Evolutionary conservation across 179 eudicot genomes (phyloP).

Genomic region (Vitellaria paradoxa): DNA sequence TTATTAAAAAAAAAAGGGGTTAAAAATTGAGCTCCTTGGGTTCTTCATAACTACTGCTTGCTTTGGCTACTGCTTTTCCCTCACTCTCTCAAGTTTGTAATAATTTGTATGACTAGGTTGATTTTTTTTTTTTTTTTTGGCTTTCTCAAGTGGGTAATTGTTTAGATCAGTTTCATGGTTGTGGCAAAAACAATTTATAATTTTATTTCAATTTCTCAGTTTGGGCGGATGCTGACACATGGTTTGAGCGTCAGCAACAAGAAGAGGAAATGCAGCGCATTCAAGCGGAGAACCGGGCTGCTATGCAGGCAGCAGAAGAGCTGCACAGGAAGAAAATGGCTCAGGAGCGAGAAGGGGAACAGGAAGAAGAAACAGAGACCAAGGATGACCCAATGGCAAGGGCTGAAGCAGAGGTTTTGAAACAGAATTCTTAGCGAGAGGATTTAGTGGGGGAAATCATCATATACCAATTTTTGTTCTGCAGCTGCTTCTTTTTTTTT

Average conservation of each 20-base stretch:
- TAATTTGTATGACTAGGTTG: neutral
- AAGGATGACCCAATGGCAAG: slow-evolving; percentile 69
- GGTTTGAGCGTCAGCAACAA: slow-evolving; percentile 95
- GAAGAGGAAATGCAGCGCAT: slow-evolving; percentile 90
- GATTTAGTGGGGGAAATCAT: neutral
- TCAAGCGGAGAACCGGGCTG: slow-evolving; percentile 73
- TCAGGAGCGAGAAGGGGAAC: slow-evolving; percentile 85
- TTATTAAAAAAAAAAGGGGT: too few species aligned
- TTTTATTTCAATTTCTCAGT: slow-evolving; percentile 35
- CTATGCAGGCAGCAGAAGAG: slow-evolving; percentile 77
- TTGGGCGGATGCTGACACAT: slow-evolving; percentile 97
- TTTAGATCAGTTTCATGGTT: neutral
- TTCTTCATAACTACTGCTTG: neutral
- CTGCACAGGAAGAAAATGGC: slow-evolving; percentile 85
- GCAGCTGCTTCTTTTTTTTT: too few species aligned
- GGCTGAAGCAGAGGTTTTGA: slow-evolving; percentile 76
- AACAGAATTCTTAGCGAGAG: slow-evolving; percentile 19
- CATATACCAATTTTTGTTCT: neutral
- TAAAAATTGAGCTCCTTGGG: too few species aligned
- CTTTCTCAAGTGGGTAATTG: neutral
- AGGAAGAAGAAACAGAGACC: slow-evolving; percentile 55
- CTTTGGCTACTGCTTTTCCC: neutral
- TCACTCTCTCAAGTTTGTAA: too few species aligned
- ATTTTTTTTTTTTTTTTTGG: neutral
- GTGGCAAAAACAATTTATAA: neutral